phyloP scores from a whole-genome alignment of 2,329 filamentous ascomycete species.

The Xylariales sp. region DNA sequence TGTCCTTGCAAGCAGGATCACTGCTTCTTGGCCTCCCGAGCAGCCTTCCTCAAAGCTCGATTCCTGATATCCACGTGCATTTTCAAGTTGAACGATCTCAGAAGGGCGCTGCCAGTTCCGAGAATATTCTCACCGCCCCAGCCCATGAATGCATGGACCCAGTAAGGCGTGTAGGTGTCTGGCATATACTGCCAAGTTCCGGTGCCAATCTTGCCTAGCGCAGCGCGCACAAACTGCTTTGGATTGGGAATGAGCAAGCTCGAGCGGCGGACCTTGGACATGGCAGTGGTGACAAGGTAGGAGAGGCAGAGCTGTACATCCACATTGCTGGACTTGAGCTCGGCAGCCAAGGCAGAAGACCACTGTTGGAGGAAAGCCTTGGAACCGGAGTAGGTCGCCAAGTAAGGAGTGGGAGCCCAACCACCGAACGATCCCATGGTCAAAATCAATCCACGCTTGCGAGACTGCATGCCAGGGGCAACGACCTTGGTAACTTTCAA shows the following conservation, averaged over 20 bases:
- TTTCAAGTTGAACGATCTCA: conserved; percentile 47
- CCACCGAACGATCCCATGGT: conserved; percentile 98
- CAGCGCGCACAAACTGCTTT: conserved; percentile 73
- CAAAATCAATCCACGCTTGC: conserved; percentile 82
- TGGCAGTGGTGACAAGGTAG: conserved; percentile 91
- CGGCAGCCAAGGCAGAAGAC: conserved; percentile 80
- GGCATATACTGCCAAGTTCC: conserved; percentile 75
- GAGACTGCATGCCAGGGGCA: conserved; percentile 76
- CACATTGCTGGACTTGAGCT: conserved; percentile 76
- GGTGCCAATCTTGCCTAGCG: conserved; percentile 75
- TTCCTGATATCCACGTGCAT: conserved; percentile 84
- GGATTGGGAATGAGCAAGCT: conserved; percentile 77
- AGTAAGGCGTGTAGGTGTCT: conserved; percentile 87
- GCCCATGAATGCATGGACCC: conserved; percentile 85
- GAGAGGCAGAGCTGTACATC: conserved; percentile 89
- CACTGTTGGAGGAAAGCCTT: conserved; percentile 98
- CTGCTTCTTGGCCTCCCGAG: conserved; percentile 71
- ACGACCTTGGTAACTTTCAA: conserved; percentile 83
- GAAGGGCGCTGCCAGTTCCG: conserved; percentile 43
- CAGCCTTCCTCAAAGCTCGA: conserved; percentile 78
- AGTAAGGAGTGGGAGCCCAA: conserved; percentile 82
- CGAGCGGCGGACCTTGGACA: conserved; percentile 89
- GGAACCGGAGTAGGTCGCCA: conserved; percentile 95
- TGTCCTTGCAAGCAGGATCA: conserved; percentile 6
- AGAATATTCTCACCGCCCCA: conserved; percentile 67